phyloP scores from a whole-genome alignment of 192 early-diverging fungal genomes.

The Backusella macrospora region DNA sequence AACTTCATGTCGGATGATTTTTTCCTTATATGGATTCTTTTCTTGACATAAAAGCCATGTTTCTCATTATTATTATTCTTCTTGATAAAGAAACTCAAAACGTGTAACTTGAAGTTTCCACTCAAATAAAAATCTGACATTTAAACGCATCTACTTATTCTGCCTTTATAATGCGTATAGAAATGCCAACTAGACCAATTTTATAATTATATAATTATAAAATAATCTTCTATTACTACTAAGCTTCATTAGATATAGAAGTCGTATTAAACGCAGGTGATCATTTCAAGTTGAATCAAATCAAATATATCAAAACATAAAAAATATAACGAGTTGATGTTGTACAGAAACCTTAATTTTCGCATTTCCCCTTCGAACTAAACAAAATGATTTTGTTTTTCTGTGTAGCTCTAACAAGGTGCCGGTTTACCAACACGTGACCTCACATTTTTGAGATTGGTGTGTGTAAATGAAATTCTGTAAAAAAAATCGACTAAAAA shows the following conservation, averaged over 20 bases:
- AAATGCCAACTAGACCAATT: too few species aligned
- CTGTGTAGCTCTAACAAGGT: too few species aligned
- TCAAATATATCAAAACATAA: background rate
- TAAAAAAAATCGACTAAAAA: too few species aligned
- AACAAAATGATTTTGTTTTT: too few species aligned
- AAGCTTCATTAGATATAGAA: background rate
- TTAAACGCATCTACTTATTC: background rate
- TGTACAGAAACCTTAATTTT: too few species aligned
- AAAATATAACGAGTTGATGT: background rate
- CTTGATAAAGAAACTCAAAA: conserved; percentile 7
- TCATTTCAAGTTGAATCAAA: background rate
- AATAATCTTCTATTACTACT: background rate
- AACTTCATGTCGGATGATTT: background rate
- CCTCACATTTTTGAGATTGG: too few species aligned
- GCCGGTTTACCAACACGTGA: too few species aligned
- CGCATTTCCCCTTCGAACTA: too few species aligned
- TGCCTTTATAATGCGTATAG: background rate
- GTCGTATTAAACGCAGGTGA: background rate
- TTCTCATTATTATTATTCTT: background rate
- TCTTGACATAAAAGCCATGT: background rate
- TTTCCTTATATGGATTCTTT: background rate
- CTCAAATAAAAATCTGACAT: conserved; percentile 4
- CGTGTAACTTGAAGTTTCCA: conserved; percentile 1
- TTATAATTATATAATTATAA: too few species aligned
- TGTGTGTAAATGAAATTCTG: too few species aligned